phyloP scores from a whole-genome alignment of 345 rosid genomes.

The Lumnitzera littorea region DNA sequence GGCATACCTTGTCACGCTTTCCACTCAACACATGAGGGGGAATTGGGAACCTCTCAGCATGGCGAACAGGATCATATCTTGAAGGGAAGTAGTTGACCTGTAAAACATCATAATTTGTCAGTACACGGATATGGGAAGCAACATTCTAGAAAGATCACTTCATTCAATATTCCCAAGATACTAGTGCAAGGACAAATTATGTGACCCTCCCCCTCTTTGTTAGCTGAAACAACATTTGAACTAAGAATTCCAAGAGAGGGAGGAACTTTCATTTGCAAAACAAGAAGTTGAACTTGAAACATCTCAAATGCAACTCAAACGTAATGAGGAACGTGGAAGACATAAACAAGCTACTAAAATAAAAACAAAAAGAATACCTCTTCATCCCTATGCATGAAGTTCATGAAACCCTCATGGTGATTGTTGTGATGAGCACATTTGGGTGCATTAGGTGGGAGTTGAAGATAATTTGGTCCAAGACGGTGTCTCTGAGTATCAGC shows the following conservation, averaged over 20 bases:
- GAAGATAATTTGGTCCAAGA: constrained; percentile 93
- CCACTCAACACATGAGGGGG: constrained; percentile 51
- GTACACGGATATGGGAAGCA: too few relatives aligned
- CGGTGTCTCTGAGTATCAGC: constrained; percentile 96
- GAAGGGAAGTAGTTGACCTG: constrained; percentile 97
- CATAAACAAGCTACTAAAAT: background rate
- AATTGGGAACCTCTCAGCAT: constrained; percentile 54
- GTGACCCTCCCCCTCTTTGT: too few relatives aligned
- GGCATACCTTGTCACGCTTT: constrained; percentile 73
- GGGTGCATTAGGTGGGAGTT: constrained; percentile 86
- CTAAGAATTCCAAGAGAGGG: too few relatives aligned
- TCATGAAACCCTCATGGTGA: constrained; percentile 88
- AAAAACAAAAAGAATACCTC: constrained; percentile 43
- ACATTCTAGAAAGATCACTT: background rate
- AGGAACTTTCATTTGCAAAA: too few relatives aligned
- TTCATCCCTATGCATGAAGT: constrained; percentile 89
- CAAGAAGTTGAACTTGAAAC: too few relatives aligned
- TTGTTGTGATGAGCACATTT: constrained; percentile 90
- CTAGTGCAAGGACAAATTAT: too few relatives aligned
- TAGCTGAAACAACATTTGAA: too few relatives aligned
- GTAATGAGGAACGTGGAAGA: background rate
- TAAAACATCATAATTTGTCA: constrained; percentile 6
- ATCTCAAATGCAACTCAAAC: background rate
- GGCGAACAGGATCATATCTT: constrained; percentile 65
- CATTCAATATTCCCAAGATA: background rate